Percentiles rank a stretch among this genome's conserved stretches.
Evolutionary conservation across 176 grass and related monocot genomes (phyloP).

Genomic region (Ananas comosus): DNA sequence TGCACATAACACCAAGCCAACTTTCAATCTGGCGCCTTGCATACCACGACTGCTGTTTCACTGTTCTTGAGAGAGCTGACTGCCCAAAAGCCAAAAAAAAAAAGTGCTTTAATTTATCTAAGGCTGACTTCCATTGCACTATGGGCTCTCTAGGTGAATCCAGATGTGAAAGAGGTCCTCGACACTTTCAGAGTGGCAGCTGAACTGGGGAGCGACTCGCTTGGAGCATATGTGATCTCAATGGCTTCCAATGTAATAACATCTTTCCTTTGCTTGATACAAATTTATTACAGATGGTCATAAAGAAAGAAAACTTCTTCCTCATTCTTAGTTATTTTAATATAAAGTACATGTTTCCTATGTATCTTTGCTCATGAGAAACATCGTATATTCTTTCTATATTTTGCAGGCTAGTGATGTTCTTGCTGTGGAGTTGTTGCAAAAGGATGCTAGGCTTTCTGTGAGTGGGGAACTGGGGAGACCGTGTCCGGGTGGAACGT

Average conservation of each 20-base stretch:
- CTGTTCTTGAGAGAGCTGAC: no score
- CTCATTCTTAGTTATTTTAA: neutral
- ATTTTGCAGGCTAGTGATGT: constrained; percentile 78
- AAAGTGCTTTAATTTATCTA: constrained; percentile 2
- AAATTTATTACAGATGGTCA: no score
- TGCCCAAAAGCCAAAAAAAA: no score
- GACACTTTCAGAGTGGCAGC: constrained; percentile 80
- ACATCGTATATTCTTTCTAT: constrained; percentile 2
- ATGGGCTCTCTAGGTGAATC: constrained; percentile 37
- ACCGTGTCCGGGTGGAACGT: constrained; percentile 89
- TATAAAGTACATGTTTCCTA: no score
- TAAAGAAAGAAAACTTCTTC: neutral
- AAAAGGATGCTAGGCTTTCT: constrained; percentile 79
- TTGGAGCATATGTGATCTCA: constrained; percentile 95
- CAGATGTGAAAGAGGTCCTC: constrained; percentile 82
- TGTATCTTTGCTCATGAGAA: neutral
- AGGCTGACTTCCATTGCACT: neutral
- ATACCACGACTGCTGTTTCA: no score
- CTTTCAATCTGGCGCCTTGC: no score
- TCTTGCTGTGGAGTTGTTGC: constrained; percentile 78
- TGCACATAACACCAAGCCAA: no score
- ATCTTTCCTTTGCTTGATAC: neutral
- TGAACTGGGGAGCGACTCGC: constrained; percentile 68
- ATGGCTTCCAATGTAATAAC: constrained; percentile 89
- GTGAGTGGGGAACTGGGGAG: constrained; percentile 76